These are phyloP conservation scores for Passiflora organensis DNA, from an alignment of 345 rosid genomes.

Conservation along the genomic window DNA sequence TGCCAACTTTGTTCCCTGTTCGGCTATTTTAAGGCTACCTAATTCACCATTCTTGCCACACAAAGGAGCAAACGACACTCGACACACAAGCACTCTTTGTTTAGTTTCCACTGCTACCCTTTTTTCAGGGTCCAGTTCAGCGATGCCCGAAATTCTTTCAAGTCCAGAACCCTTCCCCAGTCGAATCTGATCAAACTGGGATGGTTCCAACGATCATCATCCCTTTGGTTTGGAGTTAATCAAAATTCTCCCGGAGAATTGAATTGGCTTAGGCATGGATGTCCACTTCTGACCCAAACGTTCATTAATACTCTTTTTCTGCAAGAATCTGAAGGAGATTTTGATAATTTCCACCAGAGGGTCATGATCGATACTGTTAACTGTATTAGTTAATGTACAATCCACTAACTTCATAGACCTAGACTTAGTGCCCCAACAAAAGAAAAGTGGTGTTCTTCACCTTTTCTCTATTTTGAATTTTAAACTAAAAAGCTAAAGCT, in stretches of 20 bases:
- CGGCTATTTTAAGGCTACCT: background rate
- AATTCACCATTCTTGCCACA: slow-evolving; percentile 8
- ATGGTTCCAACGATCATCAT: too few species aligned
- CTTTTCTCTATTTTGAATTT: slow-evolving; percentile 32
- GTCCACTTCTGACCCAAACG: too few species aligned
- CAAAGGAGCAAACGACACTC: slow-evolving; percentile 13
- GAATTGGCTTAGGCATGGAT: too few species aligned
- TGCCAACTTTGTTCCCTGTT: slow-evolving; percentile 30
- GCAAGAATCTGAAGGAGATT: slow-evolving; percentile 12
- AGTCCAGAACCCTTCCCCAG: background rate
- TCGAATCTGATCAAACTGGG: background rate
- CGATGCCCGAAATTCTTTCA: background rate
- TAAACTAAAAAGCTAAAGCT: slow-evolving; percentile 20
- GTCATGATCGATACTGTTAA: slow-evolving; percentile 24
- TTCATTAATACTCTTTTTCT: too few species aligned
- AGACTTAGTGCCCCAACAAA: slow-evolving; percentile 50
- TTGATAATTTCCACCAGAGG: slow-evolving; percentile 20
- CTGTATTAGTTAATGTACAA: slow-evolving; percentile 15
- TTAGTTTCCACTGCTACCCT: background rate
- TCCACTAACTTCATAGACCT: slow-evolving; percentile 50
- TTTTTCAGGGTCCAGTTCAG: background rate
- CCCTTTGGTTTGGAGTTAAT: too few species aligned
- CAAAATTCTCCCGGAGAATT: too few species aligned
- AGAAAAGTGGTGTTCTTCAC: slow-evolving; percentile 49
- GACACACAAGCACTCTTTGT: slow-evolving; percentile 6